These are phyloP conservation scores for Erysimum cheiri DNA, from an alignment of 441 rosid genomes.

Conservation along the genomic window DNA sequence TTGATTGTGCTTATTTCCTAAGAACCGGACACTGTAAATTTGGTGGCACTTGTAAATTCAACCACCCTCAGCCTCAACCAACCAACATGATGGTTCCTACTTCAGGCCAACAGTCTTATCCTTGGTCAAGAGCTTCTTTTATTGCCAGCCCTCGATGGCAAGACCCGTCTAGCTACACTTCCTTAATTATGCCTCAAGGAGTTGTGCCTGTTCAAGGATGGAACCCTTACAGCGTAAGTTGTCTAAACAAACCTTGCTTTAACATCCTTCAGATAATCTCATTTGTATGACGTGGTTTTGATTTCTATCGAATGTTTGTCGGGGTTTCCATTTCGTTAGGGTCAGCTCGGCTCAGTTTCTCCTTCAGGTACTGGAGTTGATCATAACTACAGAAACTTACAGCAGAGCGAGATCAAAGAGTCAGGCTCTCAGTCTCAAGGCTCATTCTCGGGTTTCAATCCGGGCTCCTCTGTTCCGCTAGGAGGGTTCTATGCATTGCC, in stretches of 20 bases:
- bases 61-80: conserved; percentile 90
- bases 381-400: conserved; percentile 66
- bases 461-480: conserved; percentile 59
- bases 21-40: conserved; percentile 99
- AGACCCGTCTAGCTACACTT: conserved; percentile 85
- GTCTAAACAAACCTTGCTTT: conserved; percentile 21
- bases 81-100: conserved; percentile 88
- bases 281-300: conserved; percentile 24
- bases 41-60: conserved; percentile 93
- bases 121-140: conserved; percentile 92
- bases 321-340: conserved; percentile 54
- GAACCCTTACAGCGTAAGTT: conserved; percentile 90
- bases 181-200: conserved; percentile 91
- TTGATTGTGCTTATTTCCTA: conserved; percentile 89
- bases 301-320: not conserved
- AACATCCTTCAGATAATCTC: not conserved
- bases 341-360: conserved; percentile 85
- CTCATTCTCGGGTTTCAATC: conserved; percentile 60
- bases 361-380: conserved; percentile 80
- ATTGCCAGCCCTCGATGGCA: conserved; percentile 98
- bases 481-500: conserved; percentile 75
- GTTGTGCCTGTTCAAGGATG: conserved; percentile 93
- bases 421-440: conserved; percentile 63
- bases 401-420: conserved; percentile 60
- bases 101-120: conserved; percentile 72